phyloP scores from a whole-genome alignment of 805 yeast species.

The Cyberlindnera meyerae region DNA sequence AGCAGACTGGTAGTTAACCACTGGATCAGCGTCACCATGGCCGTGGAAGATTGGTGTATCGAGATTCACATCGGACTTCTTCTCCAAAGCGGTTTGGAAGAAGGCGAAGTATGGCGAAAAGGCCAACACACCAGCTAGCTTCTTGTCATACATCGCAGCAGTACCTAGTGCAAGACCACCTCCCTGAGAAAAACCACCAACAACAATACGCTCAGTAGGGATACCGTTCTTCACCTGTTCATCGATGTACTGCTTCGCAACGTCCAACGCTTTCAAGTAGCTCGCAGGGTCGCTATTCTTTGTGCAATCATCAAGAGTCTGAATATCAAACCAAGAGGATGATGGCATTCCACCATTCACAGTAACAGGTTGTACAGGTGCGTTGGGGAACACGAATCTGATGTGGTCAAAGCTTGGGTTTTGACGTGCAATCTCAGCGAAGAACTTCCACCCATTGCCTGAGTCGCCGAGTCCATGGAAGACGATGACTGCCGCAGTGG shows the following conservation, averaged over 20 bases:
- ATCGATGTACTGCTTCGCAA: constrained; percentile 41
- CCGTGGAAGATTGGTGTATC: constrained; percentile 81
- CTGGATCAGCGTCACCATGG: constrained; percentile 77
- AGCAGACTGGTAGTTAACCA: constrained; percentile 37
- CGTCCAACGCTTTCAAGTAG: constrained; percentile 43
- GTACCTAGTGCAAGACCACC: constrained; percentile 72
- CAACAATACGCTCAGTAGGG: constrained; percentile 61
- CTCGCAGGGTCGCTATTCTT: constrained; percentile 47
- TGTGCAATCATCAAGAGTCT: constrained; percentile 43
- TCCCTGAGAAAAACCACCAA: constrained; percentile 97
- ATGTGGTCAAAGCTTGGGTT: constrained; percentile 45
- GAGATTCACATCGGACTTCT: constrained; percentile 38
- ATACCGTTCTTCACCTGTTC: constrained; percentile 50
- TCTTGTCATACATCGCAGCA: constrained; percentile 46
- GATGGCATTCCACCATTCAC: constrained; percentile 58
- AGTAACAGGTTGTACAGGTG: constrained; percentile 70
- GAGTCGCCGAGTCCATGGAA: constrained; percentile 91
- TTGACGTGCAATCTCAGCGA: constrained; percentile 57
- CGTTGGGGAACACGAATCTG: constrained; percentile 86
- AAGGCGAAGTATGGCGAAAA: constrained; percentile 67
- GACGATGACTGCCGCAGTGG: constrained; percentile 66
- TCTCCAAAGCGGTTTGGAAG: constrained; percentile 15
- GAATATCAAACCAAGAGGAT: constrained; percentile 89
- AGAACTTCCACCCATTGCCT: constrained; percentile 84
- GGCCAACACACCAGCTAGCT: constrained; percentile 73